These are phyloP conservation scores for Ilyonectria robusta DNA, from an alignment of 2,329 filamentous ascomycete species.

Conservation along the genomic window DNA sequence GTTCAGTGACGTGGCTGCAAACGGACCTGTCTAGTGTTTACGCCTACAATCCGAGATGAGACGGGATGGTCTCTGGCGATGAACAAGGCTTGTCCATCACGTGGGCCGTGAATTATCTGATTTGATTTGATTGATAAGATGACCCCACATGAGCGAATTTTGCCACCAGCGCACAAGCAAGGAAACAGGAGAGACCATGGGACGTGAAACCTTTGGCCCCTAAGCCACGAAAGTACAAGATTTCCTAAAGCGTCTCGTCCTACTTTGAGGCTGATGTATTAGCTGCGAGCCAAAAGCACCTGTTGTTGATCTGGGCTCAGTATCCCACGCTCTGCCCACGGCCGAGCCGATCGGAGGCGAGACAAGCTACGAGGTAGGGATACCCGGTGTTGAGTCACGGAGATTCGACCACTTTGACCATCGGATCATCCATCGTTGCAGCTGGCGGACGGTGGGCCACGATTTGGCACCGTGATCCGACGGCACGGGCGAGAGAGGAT, in stretches of 20 bases:
- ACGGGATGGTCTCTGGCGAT: no score
- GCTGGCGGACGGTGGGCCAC: neutral
- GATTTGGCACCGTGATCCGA: no score
- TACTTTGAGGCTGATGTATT: no score
- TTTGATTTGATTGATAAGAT: conserved; percentile 12
- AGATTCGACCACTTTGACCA: neutral
- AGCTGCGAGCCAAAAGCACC: no score
- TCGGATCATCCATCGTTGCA: neutral
- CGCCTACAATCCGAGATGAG: no score
- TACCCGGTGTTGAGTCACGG: neutral
- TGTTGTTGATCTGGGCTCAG: no score
- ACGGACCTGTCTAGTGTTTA: no score
- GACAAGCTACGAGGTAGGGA: neutral
- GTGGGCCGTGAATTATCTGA: neutral
- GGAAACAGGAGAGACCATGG: neutral
- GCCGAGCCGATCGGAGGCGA: neutral
- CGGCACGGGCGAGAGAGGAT: neutral
- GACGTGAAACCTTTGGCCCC: neutral
- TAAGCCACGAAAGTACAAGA: no score
- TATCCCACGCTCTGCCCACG: neutral
- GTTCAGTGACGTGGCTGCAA: no score
- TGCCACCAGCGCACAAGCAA: neutral
- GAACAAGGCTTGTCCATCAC: neutral
- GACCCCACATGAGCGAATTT: conserved; percentile 4
- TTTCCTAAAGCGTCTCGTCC: no score